Evolutionary conservation across 768 basidiomycete genomes (phyloP).

Genomic region (Amanita pallidorosea): DNA sequence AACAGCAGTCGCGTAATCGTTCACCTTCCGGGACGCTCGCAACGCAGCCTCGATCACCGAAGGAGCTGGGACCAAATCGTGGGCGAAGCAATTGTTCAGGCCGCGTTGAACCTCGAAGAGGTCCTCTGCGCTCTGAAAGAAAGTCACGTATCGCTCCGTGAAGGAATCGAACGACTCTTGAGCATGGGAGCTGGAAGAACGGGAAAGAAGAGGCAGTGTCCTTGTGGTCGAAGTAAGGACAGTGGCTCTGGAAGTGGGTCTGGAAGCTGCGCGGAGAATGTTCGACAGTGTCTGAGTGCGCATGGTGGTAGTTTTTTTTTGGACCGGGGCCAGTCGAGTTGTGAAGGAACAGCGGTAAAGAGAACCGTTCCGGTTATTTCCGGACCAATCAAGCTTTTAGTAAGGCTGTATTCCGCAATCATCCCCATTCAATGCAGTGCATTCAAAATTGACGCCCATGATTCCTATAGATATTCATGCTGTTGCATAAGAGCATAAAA

Average conservation of each 20-base stretch:
- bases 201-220: slow-evolving; percentile 30
- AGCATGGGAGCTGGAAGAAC: slow-evolving; percentile 50
- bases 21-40: slow-evolving; percentile 79
- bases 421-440: no score
- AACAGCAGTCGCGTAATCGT: slow-evolving; percentile 97
- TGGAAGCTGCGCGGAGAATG: slow-evolving; percentile 48
- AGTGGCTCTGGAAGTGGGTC: no score
- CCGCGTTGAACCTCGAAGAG: slow-evolving; percentile 98
- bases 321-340: no score
- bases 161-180: slow-evolving; percentile 93
- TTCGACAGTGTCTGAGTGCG: slow-evolving; percentile 39
- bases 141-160: slow-evolving; percentile 85
- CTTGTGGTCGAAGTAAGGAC: slow-evolving; percentile 25
- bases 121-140: slow-evolving; percentile 90
- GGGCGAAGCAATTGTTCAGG: slow-evolving; percentile 98
- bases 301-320: no score
- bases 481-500: no score
- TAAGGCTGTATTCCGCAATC: no score
- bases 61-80: slow-evolving; percentile 88
- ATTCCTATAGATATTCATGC: no score
- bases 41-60: slow-evolving; percentile 80
- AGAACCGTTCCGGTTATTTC: no score
- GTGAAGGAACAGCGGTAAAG: no score
- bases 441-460: no score
- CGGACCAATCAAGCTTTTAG: no score